These are phyloP conservation scores for Circinella umbellata DNA, from an alignment of 371 early-diverging fungal genomes.

Conservation along the genomic window DNA sequence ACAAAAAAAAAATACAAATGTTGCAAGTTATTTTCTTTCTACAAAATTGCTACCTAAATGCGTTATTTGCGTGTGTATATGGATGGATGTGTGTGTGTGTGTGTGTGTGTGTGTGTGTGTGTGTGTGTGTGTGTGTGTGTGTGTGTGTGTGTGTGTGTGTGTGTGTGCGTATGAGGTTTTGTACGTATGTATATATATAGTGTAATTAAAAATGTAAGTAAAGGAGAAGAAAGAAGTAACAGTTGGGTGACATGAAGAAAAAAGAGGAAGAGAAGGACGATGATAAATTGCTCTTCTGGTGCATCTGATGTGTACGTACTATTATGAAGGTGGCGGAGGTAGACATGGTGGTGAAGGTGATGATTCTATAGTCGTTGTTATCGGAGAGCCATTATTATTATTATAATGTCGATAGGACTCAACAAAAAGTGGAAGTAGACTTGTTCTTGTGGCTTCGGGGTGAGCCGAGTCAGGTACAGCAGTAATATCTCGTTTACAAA, in stretches of 20 bases:
- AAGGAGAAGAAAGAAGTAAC: not conserved
- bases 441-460: not conserved
- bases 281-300: not conserved
- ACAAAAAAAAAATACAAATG: not conserved
- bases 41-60: too few relatives aligned
- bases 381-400: not conserved
- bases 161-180: too few relatives aligned
- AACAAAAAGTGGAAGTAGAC: constrained; percentile 3
- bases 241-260: too few relatives aligned
- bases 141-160: too few relatives aligned
- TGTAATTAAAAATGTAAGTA: too few relatives aligned
- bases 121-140: too few relatives aligned
- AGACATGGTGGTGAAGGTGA: not conserved
- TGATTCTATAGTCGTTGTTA: not conserved
- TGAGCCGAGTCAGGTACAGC: not conserved
- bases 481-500: constrained; percentile 18
- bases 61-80: not conserved
- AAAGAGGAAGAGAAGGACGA: not conserved
- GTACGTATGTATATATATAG: too few relatives aligned
- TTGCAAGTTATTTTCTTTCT: too few relatives aligned
- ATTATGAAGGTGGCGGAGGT: not conserved
- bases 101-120: too few relatives aligned
- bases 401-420: not conserved
- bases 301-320: not conserved
- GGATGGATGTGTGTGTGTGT: too few relatives aligned